Conservation (phyloP, 306 rosid genomes). For the Rosa lucieae region DNA sequence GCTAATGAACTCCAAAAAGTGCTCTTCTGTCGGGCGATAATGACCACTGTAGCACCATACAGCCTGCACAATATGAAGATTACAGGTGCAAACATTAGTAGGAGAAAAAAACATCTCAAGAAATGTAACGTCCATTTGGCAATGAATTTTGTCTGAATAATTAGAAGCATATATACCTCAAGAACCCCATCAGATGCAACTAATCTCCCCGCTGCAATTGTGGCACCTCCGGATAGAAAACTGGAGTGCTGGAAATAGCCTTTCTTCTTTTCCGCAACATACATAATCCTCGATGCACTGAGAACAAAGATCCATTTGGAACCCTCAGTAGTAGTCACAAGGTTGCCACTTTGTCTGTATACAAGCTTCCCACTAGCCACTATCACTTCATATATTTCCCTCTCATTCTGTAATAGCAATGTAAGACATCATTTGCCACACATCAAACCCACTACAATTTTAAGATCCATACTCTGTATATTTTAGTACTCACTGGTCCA, state of each 20-base stretch:
- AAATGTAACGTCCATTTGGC: neutral
- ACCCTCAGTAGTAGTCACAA: conserved; percentile 56
- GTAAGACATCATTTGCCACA: neutral
- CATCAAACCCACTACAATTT: neutral
- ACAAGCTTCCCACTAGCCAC: conserved; percentile 54
- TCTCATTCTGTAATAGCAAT: conserved; percentile 58
- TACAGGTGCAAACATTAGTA: neutral
- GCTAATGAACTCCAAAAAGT: conserved; percentile 57
- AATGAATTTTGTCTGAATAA: neutral
- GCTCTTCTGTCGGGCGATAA: conserved; percentile 69
- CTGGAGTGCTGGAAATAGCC: conserved; percentile 88
- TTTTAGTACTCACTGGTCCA: conserved; percentile 59
- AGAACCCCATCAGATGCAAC: conserved; percentile 63
- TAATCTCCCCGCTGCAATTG: conserved; percentile 78
- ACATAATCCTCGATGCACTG: conserved; percentile 60
- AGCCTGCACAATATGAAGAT: conserved; percentile 48
- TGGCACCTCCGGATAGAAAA: conserved; percentile 84
- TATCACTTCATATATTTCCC: conserved; percentile 66
- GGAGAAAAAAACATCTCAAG: neutral
- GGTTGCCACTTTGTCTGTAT: conserved; percentile 43
- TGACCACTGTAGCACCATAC: conserved; percentile 95
- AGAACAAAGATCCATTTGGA: conserved; percentile 92
- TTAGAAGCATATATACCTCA: conserved; percentile 38
- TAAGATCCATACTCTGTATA: neutral
- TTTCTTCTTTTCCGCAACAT: conserved; percentile 71